These are phyloP conservation scores for Leccinum ochraceum DNA, from an alignment of 768 basidiomycete genomes.

Conservation along the genomic window DNA sequence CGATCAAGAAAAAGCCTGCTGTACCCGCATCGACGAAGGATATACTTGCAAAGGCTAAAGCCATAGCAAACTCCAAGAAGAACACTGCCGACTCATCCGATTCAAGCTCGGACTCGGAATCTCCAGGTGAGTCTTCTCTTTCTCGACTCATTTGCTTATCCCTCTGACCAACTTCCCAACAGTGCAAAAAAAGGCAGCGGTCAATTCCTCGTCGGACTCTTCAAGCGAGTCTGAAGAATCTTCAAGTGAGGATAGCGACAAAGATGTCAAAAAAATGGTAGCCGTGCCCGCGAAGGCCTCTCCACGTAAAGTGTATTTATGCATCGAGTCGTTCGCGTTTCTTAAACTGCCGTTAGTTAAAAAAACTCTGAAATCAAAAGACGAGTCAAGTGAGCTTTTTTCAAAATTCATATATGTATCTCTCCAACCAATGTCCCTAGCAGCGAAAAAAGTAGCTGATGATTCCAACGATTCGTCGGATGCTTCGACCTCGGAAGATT, in stretches of 20 bases:
- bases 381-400: not conserved
- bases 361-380: not conserved
- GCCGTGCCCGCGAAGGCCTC: not conserved
- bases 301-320: not conserved
- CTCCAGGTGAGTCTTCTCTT: not conserved
- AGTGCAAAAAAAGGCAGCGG: conserved; percentile 11
- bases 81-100: not conserved
- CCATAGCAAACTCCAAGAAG: conserved; percentile 16
- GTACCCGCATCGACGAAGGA: conserved; percentile 41
- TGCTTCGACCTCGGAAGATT: conserved; percentile 16
- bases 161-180: not conserved
- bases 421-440: not conserved
- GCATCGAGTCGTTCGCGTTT: not conserved
- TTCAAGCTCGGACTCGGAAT: not conserved
- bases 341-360: not conserved
- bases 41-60: conserved; percentile 43
- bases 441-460: conserved; percentile 8
- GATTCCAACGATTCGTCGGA: conserved; percentile 5
- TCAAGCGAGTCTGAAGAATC: not conserved
- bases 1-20: conserved; percentile 22
- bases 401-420: not conserved
- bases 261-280: not conserved
- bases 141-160: not conserved
- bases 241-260: not conserved
- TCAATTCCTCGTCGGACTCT: not conserved